These are phyloP conservation scores for Brasenia schreberi DNA, from an alignment of 164 flowering plant species.

Conservation along the genomic window DNA sequence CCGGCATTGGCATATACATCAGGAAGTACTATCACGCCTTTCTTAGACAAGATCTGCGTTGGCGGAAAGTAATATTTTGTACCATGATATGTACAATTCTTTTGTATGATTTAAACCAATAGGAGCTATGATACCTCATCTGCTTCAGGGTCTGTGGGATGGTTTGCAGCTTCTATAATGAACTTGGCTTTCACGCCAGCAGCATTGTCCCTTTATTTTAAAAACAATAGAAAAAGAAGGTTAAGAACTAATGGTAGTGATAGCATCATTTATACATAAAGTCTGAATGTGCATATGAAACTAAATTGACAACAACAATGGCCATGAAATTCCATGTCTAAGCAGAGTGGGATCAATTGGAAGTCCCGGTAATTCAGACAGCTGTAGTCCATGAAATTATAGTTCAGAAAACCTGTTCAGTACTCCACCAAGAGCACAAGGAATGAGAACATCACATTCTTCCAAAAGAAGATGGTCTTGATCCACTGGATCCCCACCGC, in stretches of 20 bases:
- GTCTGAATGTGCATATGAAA: too few relatives aligned
- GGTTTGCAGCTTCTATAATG: slow-evolving; percentile 74
- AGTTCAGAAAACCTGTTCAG: slow-evolving; percentile 35
- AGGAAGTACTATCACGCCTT: slow-evolving; percentile 57
- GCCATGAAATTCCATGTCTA: too few relatives aligned
- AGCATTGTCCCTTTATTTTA: slow-evolving; percentile 49
- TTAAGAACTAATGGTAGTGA: too few relatives aligned
- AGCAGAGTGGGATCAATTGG: too few relatives aligned
- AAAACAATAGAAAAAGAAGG: too few relatives aligned
- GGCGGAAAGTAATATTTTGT: neutral
- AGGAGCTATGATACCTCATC: slow-evolving; percentile 40
- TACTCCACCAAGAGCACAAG: slow-evolving; percentile 82
- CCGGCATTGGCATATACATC: slow-evolving; percentile 77
- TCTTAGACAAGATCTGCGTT: slow-evolving; percentile 38
- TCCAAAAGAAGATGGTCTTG: slow-evolving; percentile 47
- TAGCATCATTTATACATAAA: too few relatives aligned
- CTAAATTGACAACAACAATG: too few relatives aligned
- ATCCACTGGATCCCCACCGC: slow-evolving; percentile 51
- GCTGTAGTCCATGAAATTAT: too few relatives aligned
- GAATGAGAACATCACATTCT: slow-evolving; percentile 79
- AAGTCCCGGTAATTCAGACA: too few relatives aligned
- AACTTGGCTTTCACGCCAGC: slow-evolving; percentile 59
- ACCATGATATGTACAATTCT: neutral
- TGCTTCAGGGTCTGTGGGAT: slow-evolving; percentile 80
- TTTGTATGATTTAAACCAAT: neutral